Evolutionary conservation across 108 stramenopile species (phyloP).

Genomic region (Cyclostephanos invisitatus): DNA sequence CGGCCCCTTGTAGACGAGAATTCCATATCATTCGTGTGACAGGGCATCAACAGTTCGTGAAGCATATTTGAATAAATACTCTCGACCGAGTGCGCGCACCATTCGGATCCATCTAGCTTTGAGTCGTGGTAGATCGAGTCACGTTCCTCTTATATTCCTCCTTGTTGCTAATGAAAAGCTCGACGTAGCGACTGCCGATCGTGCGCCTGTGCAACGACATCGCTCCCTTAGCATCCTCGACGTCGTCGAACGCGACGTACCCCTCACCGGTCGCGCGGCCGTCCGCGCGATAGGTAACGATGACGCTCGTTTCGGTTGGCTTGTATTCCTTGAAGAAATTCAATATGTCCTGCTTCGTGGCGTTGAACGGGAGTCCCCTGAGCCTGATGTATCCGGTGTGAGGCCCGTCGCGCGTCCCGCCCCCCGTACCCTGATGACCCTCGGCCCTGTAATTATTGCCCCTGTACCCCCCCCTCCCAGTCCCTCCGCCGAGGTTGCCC

Average conservation of each 20-base stretch:
- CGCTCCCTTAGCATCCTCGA: conserved; percentile 81
- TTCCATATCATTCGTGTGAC: too few species aligned
- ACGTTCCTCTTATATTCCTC: conserved; percentile 87
- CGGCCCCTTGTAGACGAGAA: too few species aligned
- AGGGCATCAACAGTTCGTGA: too few species aligned
- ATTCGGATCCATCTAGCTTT: conserved; percentile 44
- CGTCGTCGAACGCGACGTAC: conserved; percentile 82
- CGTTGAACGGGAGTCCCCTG: conserved; percentile 92
- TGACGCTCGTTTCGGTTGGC: conserved; percentile 78
- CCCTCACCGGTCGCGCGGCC: conserved; percentile 94
- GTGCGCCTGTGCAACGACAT: conserved; percentile 86
- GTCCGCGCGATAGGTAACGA: conserved; percentile 89
- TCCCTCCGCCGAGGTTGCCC: conserved; percentile 38
- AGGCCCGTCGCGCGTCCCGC: conserved; percentile 85
- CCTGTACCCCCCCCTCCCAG: conserved; percentile 33
- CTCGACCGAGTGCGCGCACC: neutral
- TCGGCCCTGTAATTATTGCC: conserved; percentile 28
- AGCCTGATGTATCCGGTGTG: conserved; percentile 92
- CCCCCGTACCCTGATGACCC: conserved; percentile 72
- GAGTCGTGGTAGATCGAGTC: conserved; percentile 73
- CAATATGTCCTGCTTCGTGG: conserved; percentile 85
- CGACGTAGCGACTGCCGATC: conserved; percentile 93
- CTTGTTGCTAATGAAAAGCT: conserved; percentile 94
- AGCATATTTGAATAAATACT: too few species aligned
- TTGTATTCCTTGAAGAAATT: conserved; percentile 88